Evolutionary conservation across 768 basidiomycete species (phyloP).

Genomic region (Trametes cubensis): DNA sequence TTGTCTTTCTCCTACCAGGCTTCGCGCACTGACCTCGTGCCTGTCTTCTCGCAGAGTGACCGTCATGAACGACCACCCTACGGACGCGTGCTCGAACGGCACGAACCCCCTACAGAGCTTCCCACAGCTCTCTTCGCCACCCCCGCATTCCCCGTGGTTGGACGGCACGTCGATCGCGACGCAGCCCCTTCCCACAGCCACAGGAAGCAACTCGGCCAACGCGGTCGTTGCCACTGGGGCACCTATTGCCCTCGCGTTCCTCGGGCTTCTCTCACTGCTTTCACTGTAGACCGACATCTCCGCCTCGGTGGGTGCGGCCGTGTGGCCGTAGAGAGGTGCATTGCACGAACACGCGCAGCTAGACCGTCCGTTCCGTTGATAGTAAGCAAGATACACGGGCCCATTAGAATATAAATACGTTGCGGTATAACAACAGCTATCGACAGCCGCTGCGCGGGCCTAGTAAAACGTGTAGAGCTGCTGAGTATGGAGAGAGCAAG

Average conservation of each 20-base stretch:
- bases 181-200: constrained; percentile 17
- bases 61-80: constrained; percentile 21
- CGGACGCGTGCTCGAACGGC: constrained; percentile 28
- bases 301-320: not conserved
- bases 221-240: not conserved
- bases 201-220: constrained; percentile 9
- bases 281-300: not conserved
- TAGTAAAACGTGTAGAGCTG: not conserved
- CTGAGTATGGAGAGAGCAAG: not conserved
- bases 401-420: constrained; percentile 24
- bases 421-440: constrained; percentile 11
- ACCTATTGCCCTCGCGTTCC: not conserved
- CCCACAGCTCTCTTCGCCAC: constrained; percentile 30
- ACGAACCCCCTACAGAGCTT: constrained; percentile 29
- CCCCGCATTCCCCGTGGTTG: constrained; percentile 31
- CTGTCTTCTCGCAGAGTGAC: constrained; percentile 3
- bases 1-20: constrained; percentile 27
- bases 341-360: not conserved
- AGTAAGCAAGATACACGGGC: constrained; percentile 8
- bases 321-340: not conserved
- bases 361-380: not conserved
- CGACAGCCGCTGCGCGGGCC: constrained; percentile 4
- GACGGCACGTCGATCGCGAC: constrained; percentile 27
- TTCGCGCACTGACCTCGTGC: constrained; percentile 3
- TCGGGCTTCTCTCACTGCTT: not conserved